Percentiles rank a stretch among this genome's conserved stretches.
These are phyloP conservation scores for Moesziomyces parantarcticus DNA, from an alignment of 1,284 basidiomycete genomes.

Conservation along the genomic window DNA sequence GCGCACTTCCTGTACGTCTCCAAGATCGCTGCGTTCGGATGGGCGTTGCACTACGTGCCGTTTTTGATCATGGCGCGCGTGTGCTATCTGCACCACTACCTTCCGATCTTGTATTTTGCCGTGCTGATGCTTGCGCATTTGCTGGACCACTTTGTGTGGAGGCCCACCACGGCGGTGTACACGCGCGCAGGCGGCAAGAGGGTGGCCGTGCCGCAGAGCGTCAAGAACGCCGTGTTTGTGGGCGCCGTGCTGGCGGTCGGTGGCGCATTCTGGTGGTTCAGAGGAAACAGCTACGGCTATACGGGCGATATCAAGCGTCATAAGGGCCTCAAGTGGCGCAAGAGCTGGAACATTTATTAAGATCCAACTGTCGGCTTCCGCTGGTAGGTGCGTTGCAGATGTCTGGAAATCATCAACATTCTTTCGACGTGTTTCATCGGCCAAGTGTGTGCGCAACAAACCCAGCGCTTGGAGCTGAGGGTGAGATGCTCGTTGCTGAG, in stretches of 20 bases:
- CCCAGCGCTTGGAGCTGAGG: no score
- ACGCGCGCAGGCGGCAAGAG: slow-evolving; percentile 22
- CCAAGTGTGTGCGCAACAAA: no score
- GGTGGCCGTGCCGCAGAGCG: slow-evolving; percentile 71
- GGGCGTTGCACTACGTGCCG: slow-evolving; percentile 89
- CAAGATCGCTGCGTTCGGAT: slow-evolving; percentile 90
- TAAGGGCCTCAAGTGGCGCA: slow-evolving; percentile 60
- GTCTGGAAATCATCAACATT: no score
- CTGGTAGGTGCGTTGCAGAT: no score
- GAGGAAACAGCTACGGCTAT: slow-evolving; percentile 86
- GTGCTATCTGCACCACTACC: slow-evolving; percentile 83
- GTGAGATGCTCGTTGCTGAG: no score
- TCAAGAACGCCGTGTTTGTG: slow-evolving; percentile 80
- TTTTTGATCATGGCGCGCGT: slow-evolving; percentile 77
- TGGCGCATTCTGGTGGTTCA: slow-evolving; percentile 92
- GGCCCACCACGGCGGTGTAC: slow-evolving; percentile 62
- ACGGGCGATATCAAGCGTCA: slow-evolving; percentile 77
- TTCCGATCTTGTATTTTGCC: slow-evolving; percentile 95
- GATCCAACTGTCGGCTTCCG: no score
- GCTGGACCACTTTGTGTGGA: slow-evolving; percentile 83
- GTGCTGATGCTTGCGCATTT: slow-evolving; percentile 90
- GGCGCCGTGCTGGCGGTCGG: slow-evolving; percentile 75
- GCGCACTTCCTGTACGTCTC: slow-evolving; percentile 92
- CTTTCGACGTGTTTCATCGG: no score
- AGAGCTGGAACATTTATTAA: slow-evolving; percentile 67